These are phyloP conservation scores for Leptographium wingfieldii DNA, from an alignment of 2,329 filamentous ascomycete genomes.

Conservation along the genomic window DNA sequence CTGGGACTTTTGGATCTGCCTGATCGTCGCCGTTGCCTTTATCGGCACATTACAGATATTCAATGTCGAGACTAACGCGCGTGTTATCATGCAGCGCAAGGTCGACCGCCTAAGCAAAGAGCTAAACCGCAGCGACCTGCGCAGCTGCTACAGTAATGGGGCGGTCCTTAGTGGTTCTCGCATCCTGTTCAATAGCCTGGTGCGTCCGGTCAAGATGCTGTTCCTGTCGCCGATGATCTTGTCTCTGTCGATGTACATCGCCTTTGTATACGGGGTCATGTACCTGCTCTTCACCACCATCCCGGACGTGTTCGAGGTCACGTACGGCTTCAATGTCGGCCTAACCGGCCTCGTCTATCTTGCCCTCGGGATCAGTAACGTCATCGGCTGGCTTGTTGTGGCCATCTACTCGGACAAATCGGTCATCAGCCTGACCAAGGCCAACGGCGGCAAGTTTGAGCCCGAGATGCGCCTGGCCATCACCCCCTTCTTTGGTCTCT, in stretches of 20 bases:
- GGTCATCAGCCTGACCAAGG: constrained; percentile 24
- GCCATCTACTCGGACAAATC: constrained; percentile 23
- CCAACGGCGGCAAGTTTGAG: constrained; percentile 21
- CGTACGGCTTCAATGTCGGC: constrained; percentile 33
- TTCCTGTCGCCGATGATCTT: constrained; percentile 34
- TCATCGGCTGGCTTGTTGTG: constrained; percentile 17
- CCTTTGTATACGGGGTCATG: constrained; percentile 36
- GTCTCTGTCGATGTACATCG: constrained; percentile 33
- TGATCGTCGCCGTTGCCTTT: constrained; percentile 29
- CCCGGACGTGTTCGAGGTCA: constrained; percentile 30
- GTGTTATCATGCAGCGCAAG: constrained; percentile 38
- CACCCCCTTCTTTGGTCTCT: constrained; percentile 15
- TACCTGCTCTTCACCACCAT: constrained; percentile 42
- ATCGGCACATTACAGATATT: constrained; percentile 26
- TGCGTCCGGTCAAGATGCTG: constrained; percentile 39
- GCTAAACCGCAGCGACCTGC: constrained; percentile 30
- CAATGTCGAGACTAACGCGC: constrained; percentile 34
- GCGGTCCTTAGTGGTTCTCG: constrained; percentile 14
- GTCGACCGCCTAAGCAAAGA: constrained; percentile 29
- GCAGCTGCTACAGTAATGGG: constrained; percentile 28
- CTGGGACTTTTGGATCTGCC: constrained; percentile 33
- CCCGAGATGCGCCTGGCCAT: constrained; percentile 21
- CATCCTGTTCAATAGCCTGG: constrained; percentile 27
- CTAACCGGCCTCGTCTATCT: constrained; percentile 35
- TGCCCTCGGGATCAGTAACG: constrained; percentile 23